Percentiles rank a stretch among this genome's conserved stretches.
phyloP scores from a whole-genome alignment of 1,139 yeast species.

The Taphrina deformans region DNA sequence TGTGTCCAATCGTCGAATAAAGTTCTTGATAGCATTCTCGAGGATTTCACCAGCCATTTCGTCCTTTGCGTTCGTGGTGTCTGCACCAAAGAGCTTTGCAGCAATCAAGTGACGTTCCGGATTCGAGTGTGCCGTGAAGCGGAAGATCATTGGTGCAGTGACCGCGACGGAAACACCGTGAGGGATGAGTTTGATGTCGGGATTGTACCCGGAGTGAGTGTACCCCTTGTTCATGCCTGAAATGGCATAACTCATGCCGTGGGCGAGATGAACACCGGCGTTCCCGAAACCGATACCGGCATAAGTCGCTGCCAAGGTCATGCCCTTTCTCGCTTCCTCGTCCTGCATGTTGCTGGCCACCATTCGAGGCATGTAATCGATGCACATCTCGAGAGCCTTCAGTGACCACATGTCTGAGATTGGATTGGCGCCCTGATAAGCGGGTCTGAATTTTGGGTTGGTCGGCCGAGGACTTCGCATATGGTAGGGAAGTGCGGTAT shows the following conservation, averaged over 20 bases:
- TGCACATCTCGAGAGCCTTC: constrained; percentile 48
- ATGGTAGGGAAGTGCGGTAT: constrained; percentile 50
- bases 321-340: constrained; percentile 48
- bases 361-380: constrained; percentile 48
- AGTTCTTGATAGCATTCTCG: constrained; percentile 46
- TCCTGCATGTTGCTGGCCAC: constrained; percentile 47
- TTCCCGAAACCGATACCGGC: constrained; percentile 51
- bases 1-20: constrained; percentile 46
- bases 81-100: constrained; percentile 48
- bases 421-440: constrained; percentile 51
- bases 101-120: constrained; percentile 49
- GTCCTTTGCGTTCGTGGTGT: constrained; percentile 46
- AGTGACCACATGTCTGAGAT: constrained; percentile 49
- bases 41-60: constrained; percentile 49
- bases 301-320: constrained; percentile 49
- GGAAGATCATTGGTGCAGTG: constrained; percentile 49
- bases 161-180: constrained; percentile 51
- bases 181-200: constrained; percentile 48
- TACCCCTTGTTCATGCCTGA: constrained; percentile 48
- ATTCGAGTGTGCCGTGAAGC: constrained; percentile 48
- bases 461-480: constrained; percentile 48
- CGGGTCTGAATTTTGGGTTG: constrained; percentile 48
- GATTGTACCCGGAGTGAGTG: constrained; percentile 48
- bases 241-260: constrained; percentile 49
- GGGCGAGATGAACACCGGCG: constrained; percentile 51